A percentile compares a stretch with the other conserved stretches of the same genome.
Conservation (phyloP, 202 grass and related monocot genomes). For the Setaria viridis region DNA sequence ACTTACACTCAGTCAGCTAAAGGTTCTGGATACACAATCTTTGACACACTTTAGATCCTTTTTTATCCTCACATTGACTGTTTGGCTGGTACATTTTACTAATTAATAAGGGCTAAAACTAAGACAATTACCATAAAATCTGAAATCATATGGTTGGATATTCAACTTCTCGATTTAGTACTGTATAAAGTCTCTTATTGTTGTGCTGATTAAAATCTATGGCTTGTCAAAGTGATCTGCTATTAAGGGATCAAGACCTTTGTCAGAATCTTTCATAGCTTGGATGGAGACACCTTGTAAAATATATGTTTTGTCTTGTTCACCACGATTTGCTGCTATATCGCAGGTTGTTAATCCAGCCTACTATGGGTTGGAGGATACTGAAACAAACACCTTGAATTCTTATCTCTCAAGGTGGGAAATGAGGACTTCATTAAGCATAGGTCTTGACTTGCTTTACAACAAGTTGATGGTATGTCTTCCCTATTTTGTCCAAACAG, state of each 20-base stretch:
- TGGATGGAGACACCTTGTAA: conserved; percentile 1
- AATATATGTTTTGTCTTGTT: conserved; percentile 31
- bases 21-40: not conserved
- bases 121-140: not conserved
- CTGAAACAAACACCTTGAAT: conserved; percentile 77
- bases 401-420: conserved; percentile 91
- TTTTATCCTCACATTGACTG: conserved; percentile 10
- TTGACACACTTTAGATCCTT: not conserved
- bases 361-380: conserved; percentile 92
- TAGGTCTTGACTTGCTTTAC: conserved; percentile 43
- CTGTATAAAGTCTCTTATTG: conserved; percentile 24
- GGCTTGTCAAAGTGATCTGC: conserved; percentile 18
- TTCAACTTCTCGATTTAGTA: not conserved
- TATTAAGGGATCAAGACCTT: conserved; percentile 25
- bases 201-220: conserved; percentile 26
- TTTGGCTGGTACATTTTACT: conserved; percentile 14
- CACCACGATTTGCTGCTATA: conserved; percentile 32
- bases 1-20: conserved; percentile 3
- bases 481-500: conserved; percentile 52
- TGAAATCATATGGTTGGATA: not conserved
- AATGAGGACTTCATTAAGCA: conserved; percentile 41
- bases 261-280: conserved; percentile 2
- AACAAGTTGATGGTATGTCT: conserved; percentile 41
- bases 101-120: conserved; percentile 22
- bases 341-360: conserved; percentile 91